Percentiles rank a stretch among this genome's conserved stretches.
Conservation (phyloP, 1,139 yeast genomes). For the Lodderomyces theae region DNA sequence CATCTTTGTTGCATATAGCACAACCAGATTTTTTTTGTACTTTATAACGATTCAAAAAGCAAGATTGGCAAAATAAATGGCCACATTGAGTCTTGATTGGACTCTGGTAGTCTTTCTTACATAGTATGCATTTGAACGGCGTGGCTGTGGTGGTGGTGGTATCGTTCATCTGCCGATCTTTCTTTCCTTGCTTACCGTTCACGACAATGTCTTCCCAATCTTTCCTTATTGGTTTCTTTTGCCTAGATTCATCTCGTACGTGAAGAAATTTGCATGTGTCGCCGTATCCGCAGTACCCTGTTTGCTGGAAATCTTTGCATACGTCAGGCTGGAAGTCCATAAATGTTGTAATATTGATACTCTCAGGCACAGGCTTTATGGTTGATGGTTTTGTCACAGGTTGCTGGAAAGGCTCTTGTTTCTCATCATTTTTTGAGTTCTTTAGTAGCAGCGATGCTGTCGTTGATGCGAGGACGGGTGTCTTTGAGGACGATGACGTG, state of each 20-base stretch:
- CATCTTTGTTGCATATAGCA: slow-evolving; percentile 55
- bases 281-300: slow-evolving; percentile 97
- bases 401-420: not conserved
- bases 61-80: slow-evolving; percentile 64
- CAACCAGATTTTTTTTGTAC: slow-evolving; percentile 44
- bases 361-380: slow-evolving; percentile 39
- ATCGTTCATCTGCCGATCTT: slow-evolving; percentile 15
- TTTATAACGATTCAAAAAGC: slow-evolving; percentile 55
- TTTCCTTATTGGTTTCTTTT: slow-evolving; percentile 62
- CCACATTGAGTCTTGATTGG: slow-evolving; percentile 67
- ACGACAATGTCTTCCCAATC: slow-evolving; percentile 62
- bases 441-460: slow-evolving; percentile 10
- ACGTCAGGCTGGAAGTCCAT: slow-evolving; percentile 92
- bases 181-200: slow-evolving; percentile 3
- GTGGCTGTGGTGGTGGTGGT: slow-evolving; percentile 20
- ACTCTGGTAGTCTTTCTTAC: slow-evolving; percentile 51
- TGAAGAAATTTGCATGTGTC: slow-evolving; percentile 97
- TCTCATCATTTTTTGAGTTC: not conserved
- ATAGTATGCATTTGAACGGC: slow-evolving; percentile 66
- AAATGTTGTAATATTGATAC: slow-evolving; percentile 68
- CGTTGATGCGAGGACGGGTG: slow-evolving; percentile 6
- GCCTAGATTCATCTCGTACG: slow-evolving; percentile 79
- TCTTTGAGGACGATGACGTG: no score
- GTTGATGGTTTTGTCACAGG: not conserved
- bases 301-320: slow-evolving; percentile 87